Evolutionary conservation across 495 filamentous ascomycete genomes (phyloP), one percentile per base, ranked within the genome.

Genomic region (Penicillium arizonense): DNA sequence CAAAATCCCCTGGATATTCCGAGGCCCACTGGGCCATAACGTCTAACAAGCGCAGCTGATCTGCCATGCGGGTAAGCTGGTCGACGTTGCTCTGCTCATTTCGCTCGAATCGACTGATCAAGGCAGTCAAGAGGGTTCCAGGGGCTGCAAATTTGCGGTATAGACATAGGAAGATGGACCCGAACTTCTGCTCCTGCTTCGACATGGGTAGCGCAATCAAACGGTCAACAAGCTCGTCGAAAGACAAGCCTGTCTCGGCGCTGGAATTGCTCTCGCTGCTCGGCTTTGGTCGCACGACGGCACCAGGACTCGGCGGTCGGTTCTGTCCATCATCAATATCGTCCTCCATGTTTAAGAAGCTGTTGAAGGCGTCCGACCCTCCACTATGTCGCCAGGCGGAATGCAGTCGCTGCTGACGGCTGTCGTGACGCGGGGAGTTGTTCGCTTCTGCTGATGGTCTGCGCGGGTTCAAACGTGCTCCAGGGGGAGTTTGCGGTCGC

Each of bases 91-190:
- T 80, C 16, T 77, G 74, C 61, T 83, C 81, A 32, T 86, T 76
- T 28, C 75, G 76, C 42, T 93, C 87, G 56, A 96, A 88, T 8
- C 89, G 87, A 49, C 74, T 71, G 23, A 91, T 72, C 54, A 97
- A 84, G 13, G 87, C 82, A 34, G 80, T 79, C 34, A 97, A 78
- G 3, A 98, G 79, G 35, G 86, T 78, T 12, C 77, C 76, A 0
- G 94, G 94, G 4, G 93, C 79, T 4, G 91, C 88, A 53, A 98
- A 97, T 70, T 92, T 96, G 46, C 94, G 87, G 65, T 96, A 97
- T n/a, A 97, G 78, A 52, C 91, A 95, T 16, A 97, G 74, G 62
- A 97, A 97, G 8, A 92, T 86, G 24, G 87, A 81, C 14, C 78
- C 77, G 67, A 97, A 97, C 65, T 95, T 96, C 16, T 79, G 77